Evolutionary conservation across 2,329 filamentous ascomycete species (phyloP), one percentile per base, ranked within the genome.

Genomic region (Cytospora leucostoma): DNA sequence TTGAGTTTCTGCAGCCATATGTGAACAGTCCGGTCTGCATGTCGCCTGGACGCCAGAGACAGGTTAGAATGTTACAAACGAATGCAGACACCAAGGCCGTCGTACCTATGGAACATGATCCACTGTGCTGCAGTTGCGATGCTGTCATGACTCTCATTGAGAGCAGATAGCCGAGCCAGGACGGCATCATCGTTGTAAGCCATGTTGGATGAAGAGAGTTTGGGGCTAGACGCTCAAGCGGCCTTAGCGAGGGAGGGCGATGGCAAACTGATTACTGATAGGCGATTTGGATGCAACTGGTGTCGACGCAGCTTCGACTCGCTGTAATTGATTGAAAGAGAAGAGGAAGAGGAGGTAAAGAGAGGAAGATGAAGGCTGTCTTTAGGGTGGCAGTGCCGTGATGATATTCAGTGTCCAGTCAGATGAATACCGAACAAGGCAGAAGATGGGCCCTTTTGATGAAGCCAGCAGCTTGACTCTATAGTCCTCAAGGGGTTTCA

Each of bases 71-170:
- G 49, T 49, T 38, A 53, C 53, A 19, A 55, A 58, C 21, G 34
- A 60, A 38, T 38, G 21, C 53, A 56, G 61, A 59, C 66, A 40
- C 64, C 8, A 6, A 38, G 37, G n/a, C 56, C 65, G 12, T 68
- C 75, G 67, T 87, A 96, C 93, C 93, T 90, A 79, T 99, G 94
- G 75, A 99, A 99, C 90, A 99, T 96, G 66, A 99, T 95, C 96
- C 96, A 99, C 87, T 98, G 94, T 63, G 95, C 93, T 67, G 96
- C 93, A 40, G 92, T 94, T 66, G 96, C 86, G 73, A 99, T 98
- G 78, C 93, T 96, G 75, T 99, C 95, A 75, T 99, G 94, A 12
- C 93, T 96, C 78, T 99, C 96, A 77, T 97, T 97, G 67, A 99
- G 85, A 50, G 93, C 92, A 37, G 93, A 96, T 60, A 99, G 88